These are phyloP conservation scores for Amborella trichopoda DNA, from an alignment of 164 flowering plant genomes.

Conservation along the genomic window DNA sequence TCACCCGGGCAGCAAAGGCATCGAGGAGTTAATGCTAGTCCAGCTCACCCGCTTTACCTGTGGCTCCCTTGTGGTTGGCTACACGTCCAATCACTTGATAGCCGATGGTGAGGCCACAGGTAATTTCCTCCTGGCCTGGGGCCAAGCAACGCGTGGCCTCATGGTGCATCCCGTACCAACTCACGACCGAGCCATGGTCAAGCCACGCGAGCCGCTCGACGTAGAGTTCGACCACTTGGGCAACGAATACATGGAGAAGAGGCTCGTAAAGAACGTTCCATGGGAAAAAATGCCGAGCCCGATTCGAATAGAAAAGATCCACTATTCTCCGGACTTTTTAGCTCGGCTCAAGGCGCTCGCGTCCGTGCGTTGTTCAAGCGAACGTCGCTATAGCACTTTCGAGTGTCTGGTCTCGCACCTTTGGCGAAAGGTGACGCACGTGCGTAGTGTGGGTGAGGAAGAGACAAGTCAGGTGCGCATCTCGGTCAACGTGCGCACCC, in stretches of 20 bases:
- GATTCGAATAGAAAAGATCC: conserved; percentile 9
- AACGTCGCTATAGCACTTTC: conserved; percentile 18
- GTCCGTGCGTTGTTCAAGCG: conserved; percentile 1
- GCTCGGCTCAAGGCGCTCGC: conserved; percentile 13
- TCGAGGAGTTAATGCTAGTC: conserved; percentile 17
- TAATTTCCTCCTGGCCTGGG: conserved; percentile 24
- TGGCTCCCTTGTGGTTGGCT: conserved; percentile 20
- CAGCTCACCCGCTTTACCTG: conserved; percentile 27
- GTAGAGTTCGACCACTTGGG: conserved; percentile 18
- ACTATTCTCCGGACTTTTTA: conserved; percentile 9
- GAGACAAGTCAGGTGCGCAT: conserved; percentile 16
- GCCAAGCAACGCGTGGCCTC: conserved; percentile 17
- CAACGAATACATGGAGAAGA: conserved; percentile 9
- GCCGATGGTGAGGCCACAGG: conserved; percentile 24
- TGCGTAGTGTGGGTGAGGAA: conserved; percentile 6
- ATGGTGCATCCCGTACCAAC: conserved; percentile 12
- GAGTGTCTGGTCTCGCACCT: conserved; percentile 24
- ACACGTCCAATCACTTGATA: conserved; percentile 18
- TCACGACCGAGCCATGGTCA: conserved; percentile 16
- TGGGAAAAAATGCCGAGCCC: neutral
- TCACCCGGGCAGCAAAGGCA: conserved; percentile 15
- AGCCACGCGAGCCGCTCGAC: conserved; percentile 17
- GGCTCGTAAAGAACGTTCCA: neutral
- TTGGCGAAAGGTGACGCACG: conserved; percentile 20
- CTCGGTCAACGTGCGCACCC: conserved; percentile 19